A percentile compares a stretch with the other conserved stretches of the same genome.
Conservation (phyloP, 2,329 filamentous ascomycete genomes). For the Sporothrix euskadiensis region DNA sequence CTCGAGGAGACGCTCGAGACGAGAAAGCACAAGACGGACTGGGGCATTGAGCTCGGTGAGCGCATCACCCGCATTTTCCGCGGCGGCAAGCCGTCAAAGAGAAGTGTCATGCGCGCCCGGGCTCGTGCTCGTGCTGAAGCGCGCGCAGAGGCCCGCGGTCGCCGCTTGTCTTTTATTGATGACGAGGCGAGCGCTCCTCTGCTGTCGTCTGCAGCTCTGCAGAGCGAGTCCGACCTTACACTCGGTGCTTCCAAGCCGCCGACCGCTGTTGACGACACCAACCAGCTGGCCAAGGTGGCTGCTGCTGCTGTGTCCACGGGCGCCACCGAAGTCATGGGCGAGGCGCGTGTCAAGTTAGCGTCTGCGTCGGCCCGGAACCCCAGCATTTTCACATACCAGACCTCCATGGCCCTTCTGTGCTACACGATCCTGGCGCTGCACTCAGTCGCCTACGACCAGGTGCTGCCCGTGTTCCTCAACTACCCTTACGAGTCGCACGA, state of each 20-base stretch:
- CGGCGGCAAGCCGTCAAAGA: conserved; percentile 24
- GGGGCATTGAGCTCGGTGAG: conserved; percentile 72
- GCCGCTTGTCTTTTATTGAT: conserved; percentile 53
- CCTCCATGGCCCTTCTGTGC: conserved; percentile 54
- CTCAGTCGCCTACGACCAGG: conserved; percentile 80
- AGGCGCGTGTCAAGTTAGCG: background rate
- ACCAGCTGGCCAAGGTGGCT: conserved; percentile 20
- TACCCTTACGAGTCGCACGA: conserved; percentile 60
- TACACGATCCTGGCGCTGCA: conserved; percentile 84
- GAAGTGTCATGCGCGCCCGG: background rate
- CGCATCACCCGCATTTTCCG: conserved; percentile 53
- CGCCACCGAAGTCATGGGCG: background rate
- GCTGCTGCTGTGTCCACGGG: background rate
- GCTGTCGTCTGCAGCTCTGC: conserved; percentile 42
- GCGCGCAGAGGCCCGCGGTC: conserved; percentile 36
- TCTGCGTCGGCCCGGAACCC: conserved; percentile 15
- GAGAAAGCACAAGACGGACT: conserved; percentile 68
- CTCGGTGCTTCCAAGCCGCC: conserved; percentile 7
- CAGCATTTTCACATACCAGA: conserved; percentile 39
- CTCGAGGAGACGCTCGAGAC: conserved; percentile 81
- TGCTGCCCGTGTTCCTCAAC: conserved; percentile 86
- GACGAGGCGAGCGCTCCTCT: conserved; percentile 60
- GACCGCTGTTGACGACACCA: conserved; percentile 27
- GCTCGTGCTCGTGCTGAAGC: conserved; percentile 31
- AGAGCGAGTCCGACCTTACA: conserved; percentile 34